A percentile compares a stretch with the other conserved stretches of the same genome.
phyloP scores from a whole-genome alignment of 2,329 filamentous ascomycete species.

The Amauroascus verrucosus region DNA sequence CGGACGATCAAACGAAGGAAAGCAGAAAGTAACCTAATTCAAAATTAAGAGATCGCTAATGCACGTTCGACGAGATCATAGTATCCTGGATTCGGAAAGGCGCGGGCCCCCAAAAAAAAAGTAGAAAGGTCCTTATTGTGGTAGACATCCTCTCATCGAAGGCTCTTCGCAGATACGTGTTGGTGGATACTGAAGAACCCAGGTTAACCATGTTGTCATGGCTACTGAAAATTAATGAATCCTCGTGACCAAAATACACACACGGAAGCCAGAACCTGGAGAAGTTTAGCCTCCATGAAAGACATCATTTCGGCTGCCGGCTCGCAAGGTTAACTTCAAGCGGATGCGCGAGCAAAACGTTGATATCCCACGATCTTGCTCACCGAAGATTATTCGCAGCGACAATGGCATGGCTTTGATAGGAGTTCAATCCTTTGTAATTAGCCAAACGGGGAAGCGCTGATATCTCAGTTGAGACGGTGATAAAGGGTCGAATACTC shows the following conservation, averaged over 20 bases:
- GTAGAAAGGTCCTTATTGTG: not conserved
- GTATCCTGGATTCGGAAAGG: not conserved
- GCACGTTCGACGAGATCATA: not conserved
- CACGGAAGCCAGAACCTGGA: not conserved
- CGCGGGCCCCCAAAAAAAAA: not conserved
- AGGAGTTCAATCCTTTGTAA: not conserved
- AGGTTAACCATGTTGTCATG: not conserved
- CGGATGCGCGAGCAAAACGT: not conserved
- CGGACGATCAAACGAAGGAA: not conserved
- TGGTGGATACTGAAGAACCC: too few relatives aligned
- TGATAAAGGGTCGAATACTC: not conserved
- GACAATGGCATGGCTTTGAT: not conserved
- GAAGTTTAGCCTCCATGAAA: not conserved
- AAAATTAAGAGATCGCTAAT: not conserved
- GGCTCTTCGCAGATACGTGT: not conserved
- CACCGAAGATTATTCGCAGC: too few relatives aligned
- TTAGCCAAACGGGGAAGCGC: not conserved
- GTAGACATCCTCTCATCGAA: not conserved
- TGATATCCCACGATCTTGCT: too few relatives aligned
- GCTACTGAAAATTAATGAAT: not conserved
- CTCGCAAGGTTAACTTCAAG: not conserved
- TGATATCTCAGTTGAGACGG: not conserved
- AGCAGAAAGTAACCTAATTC: not conserved
- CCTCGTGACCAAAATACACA: not conserved
- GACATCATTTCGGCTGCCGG: not conserved